phyloP scores from a whole-genome alignment of 2,329 filamentous ascomycete genomes.

The Aaosphaeria arxii region DNA sequence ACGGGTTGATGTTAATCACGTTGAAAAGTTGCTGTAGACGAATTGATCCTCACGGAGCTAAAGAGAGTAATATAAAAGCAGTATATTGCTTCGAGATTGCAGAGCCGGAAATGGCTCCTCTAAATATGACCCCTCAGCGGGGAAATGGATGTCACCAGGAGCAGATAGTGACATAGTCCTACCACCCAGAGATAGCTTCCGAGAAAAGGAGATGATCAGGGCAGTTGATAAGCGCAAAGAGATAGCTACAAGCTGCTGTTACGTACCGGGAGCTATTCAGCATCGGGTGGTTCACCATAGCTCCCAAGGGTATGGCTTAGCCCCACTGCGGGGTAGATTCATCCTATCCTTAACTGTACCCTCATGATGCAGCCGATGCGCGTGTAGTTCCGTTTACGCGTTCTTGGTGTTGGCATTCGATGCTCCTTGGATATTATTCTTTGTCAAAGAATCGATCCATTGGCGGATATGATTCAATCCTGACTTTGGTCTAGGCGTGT shows the following conservation, averaged over 20 bases:
- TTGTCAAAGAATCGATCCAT: no score
- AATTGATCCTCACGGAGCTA: background rate
- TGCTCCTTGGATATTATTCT: no score
- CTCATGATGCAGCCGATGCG: no score
- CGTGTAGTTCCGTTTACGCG: no score
- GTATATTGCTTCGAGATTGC: no score
- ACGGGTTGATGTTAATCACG: background rate
- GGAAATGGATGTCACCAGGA: background rate
- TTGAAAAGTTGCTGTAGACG: background rate
- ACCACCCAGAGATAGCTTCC: constrained; percentile 4
- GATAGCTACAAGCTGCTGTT: constrained; percentile 36
- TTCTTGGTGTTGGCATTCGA: no score
- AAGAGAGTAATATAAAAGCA: background rate
- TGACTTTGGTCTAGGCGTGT: no score
- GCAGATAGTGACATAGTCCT: constrained; percentile 9
- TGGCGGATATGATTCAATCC: no score
- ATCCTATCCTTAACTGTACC: no score
- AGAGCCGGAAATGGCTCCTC: no score
- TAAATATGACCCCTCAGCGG: no score
- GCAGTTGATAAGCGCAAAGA: constrained; percentile 12
- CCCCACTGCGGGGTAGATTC: constrained; percentile 25
- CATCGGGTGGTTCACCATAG: background rate
- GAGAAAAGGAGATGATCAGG: constrained; percentile 7
- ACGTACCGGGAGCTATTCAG: constrained; percentile 23
- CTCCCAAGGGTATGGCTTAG: constrained; percentile 5